phyloP scores from a whole-genome alignment of 768 basidiomycete genomes.

The Pseudohyphozyma bogoriensis region DNA sequence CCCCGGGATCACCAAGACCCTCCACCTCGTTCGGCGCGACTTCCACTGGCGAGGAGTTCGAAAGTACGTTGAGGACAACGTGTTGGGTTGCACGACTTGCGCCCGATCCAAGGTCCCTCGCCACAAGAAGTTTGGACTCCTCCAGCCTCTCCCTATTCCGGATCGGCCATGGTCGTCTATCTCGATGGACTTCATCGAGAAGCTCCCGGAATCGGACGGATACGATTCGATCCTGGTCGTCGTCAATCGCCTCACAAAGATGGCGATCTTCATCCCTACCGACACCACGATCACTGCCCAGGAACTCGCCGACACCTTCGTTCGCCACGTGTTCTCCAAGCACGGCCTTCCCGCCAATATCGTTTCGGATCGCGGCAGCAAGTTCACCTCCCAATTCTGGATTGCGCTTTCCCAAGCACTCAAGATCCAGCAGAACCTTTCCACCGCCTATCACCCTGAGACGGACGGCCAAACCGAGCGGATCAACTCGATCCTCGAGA shows the following conservation, averaged over 20 bases:
- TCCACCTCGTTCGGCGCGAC: slow-evolving; percentile 36
- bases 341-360: slow-evolving; percentile 34
- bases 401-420: not conserved
- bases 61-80: slow-evolving; percentile 36
- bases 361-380: slow-evolving; percentile 33
- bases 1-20: slow-evolving; percentile 40
- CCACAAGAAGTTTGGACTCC: slow-evolving; percentile 40
- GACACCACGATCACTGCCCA: slow-evolving; percentile 33
- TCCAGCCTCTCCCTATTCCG: slow-evolving; percentile 35
- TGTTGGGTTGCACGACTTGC: slow-evolving; percentile 41
- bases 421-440: slow-evolving; percentile 36
- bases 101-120: slow-evolving; percentile 36
- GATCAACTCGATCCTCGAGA: slow-evolving; percentile 42
- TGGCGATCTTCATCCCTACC: slow-evolving; percentile 43
- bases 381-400: slow-evolving; percentile 26
- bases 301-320: slow-evolving; percentile 36
- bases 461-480: slow-evolving; percentile 43
- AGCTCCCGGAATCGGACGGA: slow-evolving; percentile 26
- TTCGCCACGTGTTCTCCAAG: slow-evolving; percentile 33
- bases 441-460: slow-evolving; percentile 45
- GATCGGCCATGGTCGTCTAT: slow-evolving; percentile 38
- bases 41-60: slow-evolving; percentile 43
- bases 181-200: slow-evolving; percentile 40
- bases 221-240: slow-evolving; percentile 42
- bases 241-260: slow-evolving; percentile 41